phyloP scores from a whole-genome alignment of 768 basidiomycete species.

The Boletus sp. region DNA sequence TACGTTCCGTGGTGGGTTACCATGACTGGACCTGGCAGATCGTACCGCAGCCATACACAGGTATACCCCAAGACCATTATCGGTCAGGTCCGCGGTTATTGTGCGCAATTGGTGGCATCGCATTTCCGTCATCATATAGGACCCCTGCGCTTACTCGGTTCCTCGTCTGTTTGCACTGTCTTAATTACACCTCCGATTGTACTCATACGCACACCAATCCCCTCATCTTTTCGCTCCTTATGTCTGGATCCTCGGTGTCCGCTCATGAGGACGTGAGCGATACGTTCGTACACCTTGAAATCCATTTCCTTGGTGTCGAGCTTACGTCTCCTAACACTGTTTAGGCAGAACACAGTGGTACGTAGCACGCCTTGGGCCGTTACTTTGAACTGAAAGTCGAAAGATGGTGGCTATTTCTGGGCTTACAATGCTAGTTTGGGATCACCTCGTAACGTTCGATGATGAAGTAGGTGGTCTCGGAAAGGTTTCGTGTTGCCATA shows the following conservation, averaged over 20 bases:
- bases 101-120: background rate
- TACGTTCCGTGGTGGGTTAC: background rate
- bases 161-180: background rate
- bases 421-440: conserved; percentile 51
- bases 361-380: background rate
- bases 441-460: conserved; percentile 38
- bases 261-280: background rate
- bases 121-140: background rate
- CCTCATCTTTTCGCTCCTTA: background rate
- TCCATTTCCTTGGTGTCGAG: background rate
- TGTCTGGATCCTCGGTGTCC: background rate
- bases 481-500: background rate
- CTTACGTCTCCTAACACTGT: background rate
- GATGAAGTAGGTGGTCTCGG: conserved; percentile 33
- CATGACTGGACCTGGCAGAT: background rate
- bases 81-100: background rate
- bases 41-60: background rate
- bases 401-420: conserved; percentile 54
- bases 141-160: background rate
- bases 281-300: background rate
- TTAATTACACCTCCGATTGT: background rate
- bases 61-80: background rate
- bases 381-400: background rate
- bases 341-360: conserved; percentile 11
- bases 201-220: background rate